Evolutionary conservation across 2,329 filamentous ascomycete species (phyloP).

Genomic region (Cercospora citrullina): DNA sequence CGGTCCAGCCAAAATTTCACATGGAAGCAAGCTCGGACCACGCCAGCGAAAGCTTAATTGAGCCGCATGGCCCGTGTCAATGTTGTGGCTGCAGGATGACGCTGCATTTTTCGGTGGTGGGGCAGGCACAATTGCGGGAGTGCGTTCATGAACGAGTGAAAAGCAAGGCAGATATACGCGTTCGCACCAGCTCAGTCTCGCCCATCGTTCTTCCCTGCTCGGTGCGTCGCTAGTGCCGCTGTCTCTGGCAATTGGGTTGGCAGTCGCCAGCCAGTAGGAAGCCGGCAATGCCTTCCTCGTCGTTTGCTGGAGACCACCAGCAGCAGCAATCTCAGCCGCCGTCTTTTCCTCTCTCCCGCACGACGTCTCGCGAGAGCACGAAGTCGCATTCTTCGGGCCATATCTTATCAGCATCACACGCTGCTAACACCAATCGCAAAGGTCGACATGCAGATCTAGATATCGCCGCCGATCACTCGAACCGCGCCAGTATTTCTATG

Average conservation of each 20-base stretch:
- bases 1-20: slow-evolving; percentile 5
- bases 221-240: slow-evolving; percentile 2
- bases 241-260: not conserved
- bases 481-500: slow-evolving; percentile 65
- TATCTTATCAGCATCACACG: slow-evolving; percentile 48
- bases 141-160: not conserved
- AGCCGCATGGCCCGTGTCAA: slow-evolving; percentile 5
- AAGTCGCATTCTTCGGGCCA: slow-evolving; percentile 38
- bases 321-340: slow-evolving; percentile 15
- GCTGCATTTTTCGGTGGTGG: not conserved
- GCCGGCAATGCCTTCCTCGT: slow-evolving; percentile 12
- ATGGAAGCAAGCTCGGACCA: slow-evolving; percentile 1
- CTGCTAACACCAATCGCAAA: slow-evolving; percentile 48
- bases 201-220: slow-evolving; percentile 13
- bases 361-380: slow-evolving; percentile 16
- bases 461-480: slow-evolving; percentile 58
- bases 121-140: not conserved
- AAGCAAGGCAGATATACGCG: not conserved
- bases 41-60: not conserved
- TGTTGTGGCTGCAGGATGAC: not conserved
- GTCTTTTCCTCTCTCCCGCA: slow-evolving; percentile 16
- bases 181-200: not conserved
- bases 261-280: not conserved
- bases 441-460: slow-evolving; percentile 61
- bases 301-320: slow-evolving; percentile 13